These are phyloP conservation scores for Mucor piriformis DNA, from an alignment of 371 early-diverging fungal species.

Conservation along the genomic window DNA sequence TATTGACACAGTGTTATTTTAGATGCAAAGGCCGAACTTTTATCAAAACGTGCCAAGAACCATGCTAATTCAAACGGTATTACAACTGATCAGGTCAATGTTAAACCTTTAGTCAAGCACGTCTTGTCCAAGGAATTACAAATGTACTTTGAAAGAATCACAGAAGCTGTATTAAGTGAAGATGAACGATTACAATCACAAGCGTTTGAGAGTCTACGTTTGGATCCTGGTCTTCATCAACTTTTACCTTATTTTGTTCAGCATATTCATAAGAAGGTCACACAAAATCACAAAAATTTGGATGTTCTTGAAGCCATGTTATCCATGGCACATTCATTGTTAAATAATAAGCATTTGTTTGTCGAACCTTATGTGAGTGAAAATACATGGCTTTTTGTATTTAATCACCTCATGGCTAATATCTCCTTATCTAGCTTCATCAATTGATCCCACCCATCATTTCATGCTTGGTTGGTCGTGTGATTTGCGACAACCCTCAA, in stretches of 20 bases:
- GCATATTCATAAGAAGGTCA: conserved; percentile 89
- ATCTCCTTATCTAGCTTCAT: conserved; percentile 73
- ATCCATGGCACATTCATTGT: conserved; percentile 80
- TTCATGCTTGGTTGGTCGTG: conserved; percentile 93
- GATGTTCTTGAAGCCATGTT: conserved; percentile 75
- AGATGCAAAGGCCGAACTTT: conserved; percentile 61
- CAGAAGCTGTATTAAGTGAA: conserved; percentile 80
- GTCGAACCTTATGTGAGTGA: conserved; percentile 96
- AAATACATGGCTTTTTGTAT: too few species aligned
- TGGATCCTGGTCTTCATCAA: conserved; percentile 97
- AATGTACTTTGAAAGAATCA: conserved; percentile 97
- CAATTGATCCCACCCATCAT: conserved; percentile 97
- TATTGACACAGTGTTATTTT: not conserved
- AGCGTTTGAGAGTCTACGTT: conserved; percentile 85
- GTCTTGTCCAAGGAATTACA: conserved; percentile 95
- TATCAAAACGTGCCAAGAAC: conserved; percentile 57
- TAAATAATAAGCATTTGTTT: conserved; percentile 92
- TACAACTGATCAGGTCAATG: conserved; percentile 63
- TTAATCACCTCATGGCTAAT: too few species aligned
- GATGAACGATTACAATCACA: conserved; percentile 73
- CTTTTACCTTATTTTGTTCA: conserved; percentile 98
- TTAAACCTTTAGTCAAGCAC: conserved; percentile 88
- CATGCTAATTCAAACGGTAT: conserved; percentile 39
- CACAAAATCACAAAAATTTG: conserved; percentile 78
- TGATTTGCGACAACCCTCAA: conserved; percentile 68